Percentiles rank a stretch among this genome's conserved stretches.
These are phyloP conservation scores for Coprinopsis sp. DNA, from an alignment of 768 basidiomycete genomes.

Conservation along the genomic window DNA sequence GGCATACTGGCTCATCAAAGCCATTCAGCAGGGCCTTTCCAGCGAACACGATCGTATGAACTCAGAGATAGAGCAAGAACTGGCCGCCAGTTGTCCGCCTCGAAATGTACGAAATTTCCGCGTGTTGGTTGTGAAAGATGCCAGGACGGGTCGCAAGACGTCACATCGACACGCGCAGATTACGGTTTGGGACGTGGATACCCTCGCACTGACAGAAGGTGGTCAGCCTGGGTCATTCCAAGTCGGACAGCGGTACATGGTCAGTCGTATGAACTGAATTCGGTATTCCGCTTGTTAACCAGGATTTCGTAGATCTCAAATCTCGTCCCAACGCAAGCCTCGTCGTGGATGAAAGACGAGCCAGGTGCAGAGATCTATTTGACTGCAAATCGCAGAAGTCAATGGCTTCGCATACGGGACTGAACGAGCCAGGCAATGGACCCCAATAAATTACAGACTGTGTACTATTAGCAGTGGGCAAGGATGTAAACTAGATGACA, in stretches of 20 bases:
- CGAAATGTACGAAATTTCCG: slow-evolving; percentile 75
- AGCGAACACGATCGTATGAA: slow-evolving; percentile 45
- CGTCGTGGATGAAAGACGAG: slow-evolving; percentile 66
- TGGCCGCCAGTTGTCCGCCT: slow-evolving; percentile 66
- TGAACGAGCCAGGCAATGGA: not conserved
- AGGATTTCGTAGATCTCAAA: slow-evolving; percentile 50
- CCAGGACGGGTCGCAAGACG: slow-evolving; percentile 45
- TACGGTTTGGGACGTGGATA: slow-evolving; percentile 77
- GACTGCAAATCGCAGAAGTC: slow-evolving; percentile 58
- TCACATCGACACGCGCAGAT: slow-evolving; percentile 65
- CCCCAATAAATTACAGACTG: not conserved
- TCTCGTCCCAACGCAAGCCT: slow-evolving; percentile 59
- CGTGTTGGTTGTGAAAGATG: slow-evolving; percentile 64
- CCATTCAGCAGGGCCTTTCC: slow-evolving; percentile 44
- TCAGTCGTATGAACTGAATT: slow-evolving; percentile 27
- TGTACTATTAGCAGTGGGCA: not conserved
- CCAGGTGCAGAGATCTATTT: slow-evolving; percentile 67
- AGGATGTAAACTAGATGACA: slow-evolving; percentile 8
- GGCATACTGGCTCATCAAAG: slow-evolving; percentile 60
- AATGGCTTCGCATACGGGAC: slow-evolving; percentile 42
- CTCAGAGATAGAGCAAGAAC: slow-evolving; percentile 66
- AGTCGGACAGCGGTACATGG: slow-evolving; percentile 65
- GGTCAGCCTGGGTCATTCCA: slow-evolving; percentile 46
- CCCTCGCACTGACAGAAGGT: slow-evolving; percentile 46
- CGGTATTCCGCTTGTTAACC: not conserved